These are phyloP conservation scores for Ogataea nonfermentans DNA, from an alignment of 805 yeast species.

Conservation along the genomic window DNA sequence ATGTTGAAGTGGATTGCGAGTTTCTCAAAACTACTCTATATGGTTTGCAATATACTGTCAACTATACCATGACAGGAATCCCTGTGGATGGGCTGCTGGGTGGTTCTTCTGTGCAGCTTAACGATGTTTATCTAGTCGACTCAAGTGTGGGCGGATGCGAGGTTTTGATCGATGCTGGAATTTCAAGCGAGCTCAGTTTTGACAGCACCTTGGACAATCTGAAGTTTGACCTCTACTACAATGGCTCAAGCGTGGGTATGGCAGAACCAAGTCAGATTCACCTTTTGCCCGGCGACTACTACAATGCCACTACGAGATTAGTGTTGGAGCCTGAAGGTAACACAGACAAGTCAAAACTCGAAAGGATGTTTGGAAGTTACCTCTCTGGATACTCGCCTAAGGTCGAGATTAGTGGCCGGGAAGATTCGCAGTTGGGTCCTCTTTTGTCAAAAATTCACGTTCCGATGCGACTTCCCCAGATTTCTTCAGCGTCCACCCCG, in stretches of 20 bases:
- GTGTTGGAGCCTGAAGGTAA: slow-evolving; percentile 17
- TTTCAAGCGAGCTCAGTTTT: slow-evolving; percentile 32
- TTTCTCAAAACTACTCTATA: slow-evolving; percentile 20
- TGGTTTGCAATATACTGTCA: not conserved
- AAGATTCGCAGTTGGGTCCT: slow-evolving; percentile 26
- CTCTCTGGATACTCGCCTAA: slow-evolving; percentile 39
- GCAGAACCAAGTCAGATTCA: slow-evolving; percentile 26
- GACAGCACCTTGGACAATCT: slow-evolving; percentile 27
- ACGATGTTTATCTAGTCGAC: slow-evolving; percentile 25
- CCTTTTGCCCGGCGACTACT: slow-evolving; percentile 20
- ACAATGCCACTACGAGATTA: slow-evolving; percentile 25
- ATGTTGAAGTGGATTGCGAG: slow-evolving; percentile 25
- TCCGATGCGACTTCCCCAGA: slow-evolving; percentile 31
- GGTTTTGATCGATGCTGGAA: slow-evolving; percentile 32
- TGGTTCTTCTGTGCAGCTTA: slow-evolving; percentile 8
- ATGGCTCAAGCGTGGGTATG: slow-evolving; percentile 37
- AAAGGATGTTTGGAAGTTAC: slow-evolving; percentile 37
- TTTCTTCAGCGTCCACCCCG: slow-evolving; percentile 7
- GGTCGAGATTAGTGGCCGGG: slow-evolving; percentile 32
- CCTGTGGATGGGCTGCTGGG: slow-evolving; percentile 6
- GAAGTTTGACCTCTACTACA: slow-evolving; percentile 26
- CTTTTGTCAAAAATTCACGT: slow-evolving; percentile 27
- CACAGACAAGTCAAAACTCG: slow-evolving; percentile 27
- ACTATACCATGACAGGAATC: not conserved
- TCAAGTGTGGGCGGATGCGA: slow-evolving; percentile 28